These are phyloP conservation scores for Vickermania ingenoplastis DNA, from an alignment of 208 protist species.

Conservation along the genomic window DNA sequence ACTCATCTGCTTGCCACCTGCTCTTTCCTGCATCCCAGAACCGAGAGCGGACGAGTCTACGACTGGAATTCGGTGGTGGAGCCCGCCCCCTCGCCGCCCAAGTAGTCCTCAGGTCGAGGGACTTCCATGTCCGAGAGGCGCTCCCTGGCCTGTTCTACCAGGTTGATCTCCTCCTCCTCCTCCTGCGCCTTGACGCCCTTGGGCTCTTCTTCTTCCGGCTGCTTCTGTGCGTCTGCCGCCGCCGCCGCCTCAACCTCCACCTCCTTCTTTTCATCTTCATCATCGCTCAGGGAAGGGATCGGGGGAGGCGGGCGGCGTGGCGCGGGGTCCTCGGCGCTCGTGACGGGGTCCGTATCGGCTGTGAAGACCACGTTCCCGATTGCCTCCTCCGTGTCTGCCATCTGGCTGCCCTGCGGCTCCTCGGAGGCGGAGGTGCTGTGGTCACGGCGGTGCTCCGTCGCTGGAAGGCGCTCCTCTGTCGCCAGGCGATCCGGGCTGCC, in stretches of 20 bases:
- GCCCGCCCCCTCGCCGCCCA: neutral
- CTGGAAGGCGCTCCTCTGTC: conserved; percentile 8
- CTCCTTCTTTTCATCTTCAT: conserved; percentile 8
- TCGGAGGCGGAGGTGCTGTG: neutral
- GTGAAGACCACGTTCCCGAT: neutral
- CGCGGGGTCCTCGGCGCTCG: neutral
- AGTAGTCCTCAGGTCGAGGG: neutral
- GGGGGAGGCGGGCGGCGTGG: conserved; percentile 15
- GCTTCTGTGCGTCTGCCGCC: neutral
- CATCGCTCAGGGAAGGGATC: conserved; percentile 11
- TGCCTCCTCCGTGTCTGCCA: neutral
- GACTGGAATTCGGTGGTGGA: neutral
- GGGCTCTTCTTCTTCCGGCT: neutral
- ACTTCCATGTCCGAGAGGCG: neutral
- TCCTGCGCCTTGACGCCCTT: neutral
- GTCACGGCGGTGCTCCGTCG: neutral
- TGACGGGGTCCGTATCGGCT: neutral
- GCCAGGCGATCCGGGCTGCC: conserved; percentile 7
- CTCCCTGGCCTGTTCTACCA: neutral
- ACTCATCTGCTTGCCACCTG: no score
- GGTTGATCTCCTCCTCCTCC: neutral
- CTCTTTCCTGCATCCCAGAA: no score
- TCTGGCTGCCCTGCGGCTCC: neutral
- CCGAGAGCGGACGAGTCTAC: no score
- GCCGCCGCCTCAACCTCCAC: no score